Conservation (phyloP, 495 filamentous ascomycete species). For the Symbiotaphrina buchneri region DNA sequence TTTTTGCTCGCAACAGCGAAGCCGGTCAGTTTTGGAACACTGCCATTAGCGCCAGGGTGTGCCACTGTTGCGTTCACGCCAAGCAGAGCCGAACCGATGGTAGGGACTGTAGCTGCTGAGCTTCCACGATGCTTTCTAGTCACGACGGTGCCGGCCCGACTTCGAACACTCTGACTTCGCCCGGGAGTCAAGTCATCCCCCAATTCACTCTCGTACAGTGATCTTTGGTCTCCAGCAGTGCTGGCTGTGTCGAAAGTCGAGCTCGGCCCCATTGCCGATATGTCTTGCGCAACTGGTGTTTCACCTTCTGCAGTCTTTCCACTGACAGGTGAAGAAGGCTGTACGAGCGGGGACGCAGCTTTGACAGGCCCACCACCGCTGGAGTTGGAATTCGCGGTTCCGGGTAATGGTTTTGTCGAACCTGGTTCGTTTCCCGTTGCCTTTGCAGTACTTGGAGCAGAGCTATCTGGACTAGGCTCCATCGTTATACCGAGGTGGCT, state of each 20-base stretch:
- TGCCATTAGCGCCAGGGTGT: constrained; percentile 29
- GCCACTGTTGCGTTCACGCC: constrained; percentile 40
- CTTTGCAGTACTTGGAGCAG: too few relatives aligned
- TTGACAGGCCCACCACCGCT: too few relatives aligned
- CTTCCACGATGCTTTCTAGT: constrained; percentile 57
- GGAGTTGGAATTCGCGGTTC: too few relatives aligned
- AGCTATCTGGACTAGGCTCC: constrained; percentile 9
- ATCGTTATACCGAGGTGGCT: constrained; percentile 56
- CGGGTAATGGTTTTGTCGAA: too few relatives aligned
- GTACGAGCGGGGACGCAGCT: too few relatives aligned
- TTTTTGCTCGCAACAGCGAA: constrained; percentile 94
- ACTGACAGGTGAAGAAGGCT: too few relatives aligned
- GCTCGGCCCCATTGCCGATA: constrained; percentile 14
- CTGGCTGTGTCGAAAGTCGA: constrained; percentile 18
- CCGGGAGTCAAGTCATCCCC: constrained; percentile 25
- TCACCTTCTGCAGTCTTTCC: not conserved
- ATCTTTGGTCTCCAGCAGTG: constrained; percentile 29
- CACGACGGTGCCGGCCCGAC: constrained; percentile 34
- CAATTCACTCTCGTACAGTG: constrained; percentile 1
- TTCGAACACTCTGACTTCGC: constrained; percentile 65
- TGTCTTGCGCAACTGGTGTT: constrained; percentile 10
- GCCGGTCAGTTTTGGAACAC: constrained; percentile 60
- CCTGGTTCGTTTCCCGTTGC: too few relatives aligned
- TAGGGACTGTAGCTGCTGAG: constrained; percentile 55
- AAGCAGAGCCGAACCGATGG: constrained; percentile 46